Base-by-base conservation (phyloP, 2,329 filamentous ascomycete genomes). In the Colletotrichum sp. region DNA sequence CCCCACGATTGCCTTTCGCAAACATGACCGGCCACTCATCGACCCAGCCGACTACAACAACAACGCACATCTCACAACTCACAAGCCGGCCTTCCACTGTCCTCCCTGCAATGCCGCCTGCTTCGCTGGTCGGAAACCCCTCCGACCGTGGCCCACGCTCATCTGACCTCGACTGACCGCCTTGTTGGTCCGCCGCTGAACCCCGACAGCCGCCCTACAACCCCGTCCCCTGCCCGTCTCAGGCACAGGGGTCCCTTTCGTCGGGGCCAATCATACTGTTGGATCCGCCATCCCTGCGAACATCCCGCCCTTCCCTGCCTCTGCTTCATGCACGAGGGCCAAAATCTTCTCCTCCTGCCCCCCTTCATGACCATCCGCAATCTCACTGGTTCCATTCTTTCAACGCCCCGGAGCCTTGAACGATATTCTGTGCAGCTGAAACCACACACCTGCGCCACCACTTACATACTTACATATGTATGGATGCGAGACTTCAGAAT, bases 131-230 rank as follows among this genome's bases (percentile, higher is more conserved):
- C 70, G 63, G 30, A 69, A 64, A 32, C 64, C 64, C 70, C 70
- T 76, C 70, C 59, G 70, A 25, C 70, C 70, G 36, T 59, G 62
- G 57, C 39, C 39, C 39, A 49, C 39, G 73, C 70, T 73, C 73
- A 73, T 76, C 73, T 76, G 73, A 76, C 64, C 73, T 76, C 57
- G 49, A 73, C 70, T 73, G 73, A 76, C 73, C 73, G 70, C 73
- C 73, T 73, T 71, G 44, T 63, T 65, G 57, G 55, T 63, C 27
- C 69, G 59, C 19, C 68, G 25, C 68, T 63, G 44, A 34, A 57
- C 73, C 69, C 67, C 73, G 57, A 64, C 70, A 76, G 64, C 73
- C 73, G 73, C 73, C 70, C 39, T 69, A 52, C 57, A 61, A 27
- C 27, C 59, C 32, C 64, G 27, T 61, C 57, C 63, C 73, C 59